Evolutionary conservation across 2,329 filamentous ascomycete genomes (phyloP).

Genomic region (Lachnellula occidentalis): DNA sequence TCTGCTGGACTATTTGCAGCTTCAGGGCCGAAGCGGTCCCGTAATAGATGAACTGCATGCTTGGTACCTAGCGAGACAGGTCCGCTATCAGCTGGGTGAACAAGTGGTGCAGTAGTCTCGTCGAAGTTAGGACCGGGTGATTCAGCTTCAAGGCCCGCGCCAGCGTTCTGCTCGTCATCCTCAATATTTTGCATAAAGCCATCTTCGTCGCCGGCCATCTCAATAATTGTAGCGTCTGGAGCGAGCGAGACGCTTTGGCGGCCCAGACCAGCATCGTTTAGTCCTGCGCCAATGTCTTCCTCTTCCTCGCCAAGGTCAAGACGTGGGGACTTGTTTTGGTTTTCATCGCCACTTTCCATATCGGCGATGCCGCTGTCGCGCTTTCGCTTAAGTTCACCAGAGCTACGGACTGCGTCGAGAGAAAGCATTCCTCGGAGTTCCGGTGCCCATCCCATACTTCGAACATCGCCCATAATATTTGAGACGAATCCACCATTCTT

Average conservation of each 20-base stretch:
- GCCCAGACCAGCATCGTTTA: constrained; percentile 47
- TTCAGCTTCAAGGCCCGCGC: constrained; percentile 37
- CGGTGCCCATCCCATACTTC: constrained; percentile 78
- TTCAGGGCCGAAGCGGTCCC: constrained; percentile 76
- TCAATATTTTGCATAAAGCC: constrained; percentile 37
- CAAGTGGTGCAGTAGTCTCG: constrained; percentile 67
- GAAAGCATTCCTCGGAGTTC: constrained; percentile 92
- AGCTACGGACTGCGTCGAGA: constrained; percentile 69
- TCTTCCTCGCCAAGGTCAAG: constrained; percentile 61
- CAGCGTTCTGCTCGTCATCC: constrained; percentile 42
- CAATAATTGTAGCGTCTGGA: constrained; percentile 56
- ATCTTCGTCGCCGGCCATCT: constrained; percentile 56
- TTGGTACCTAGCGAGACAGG: constrained; percentile 88
- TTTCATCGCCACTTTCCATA: constrained; percentile 63
- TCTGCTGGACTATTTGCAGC: constrained; percentile 64
- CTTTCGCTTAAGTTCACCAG: constrained; percentile 86
- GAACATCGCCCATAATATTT: constrained; percentile 76
- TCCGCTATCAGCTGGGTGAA: constrained; percentile 78
- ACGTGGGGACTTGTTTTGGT: constrained; percentile 60
- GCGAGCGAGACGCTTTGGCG: constrained; percentile 35
- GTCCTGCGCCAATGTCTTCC: constrained; percentile 39
- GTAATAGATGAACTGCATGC: constrained; percentile 89
- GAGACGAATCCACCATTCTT: constrained; percentile 86
- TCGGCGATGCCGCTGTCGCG: constrained; percentile 82
- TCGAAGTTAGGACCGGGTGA: constrained; percentile 62